These are phyloP conservation scores for Nannizziopsis arthrosporioides DNA, from an alignment of 2,329 filamentous ascomycete genomes.

Conservation along the genomic window DNA sequence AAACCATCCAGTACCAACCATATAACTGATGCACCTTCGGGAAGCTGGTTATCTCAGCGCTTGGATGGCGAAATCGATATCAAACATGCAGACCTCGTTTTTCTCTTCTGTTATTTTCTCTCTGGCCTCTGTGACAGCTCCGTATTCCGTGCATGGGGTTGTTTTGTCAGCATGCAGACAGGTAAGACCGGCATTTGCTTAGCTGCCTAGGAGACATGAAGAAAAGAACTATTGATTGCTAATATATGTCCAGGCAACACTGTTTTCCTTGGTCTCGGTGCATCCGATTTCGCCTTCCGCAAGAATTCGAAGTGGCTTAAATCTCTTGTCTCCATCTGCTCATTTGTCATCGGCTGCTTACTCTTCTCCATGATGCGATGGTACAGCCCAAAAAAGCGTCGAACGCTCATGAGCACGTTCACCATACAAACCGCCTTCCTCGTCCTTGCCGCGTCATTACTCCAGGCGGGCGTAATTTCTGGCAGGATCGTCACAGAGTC, in stretches of 20 bases:
- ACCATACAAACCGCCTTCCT: conserved; percentile 30
- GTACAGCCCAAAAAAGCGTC: conserved; percentile 25
- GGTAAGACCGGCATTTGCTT: conserved; percentile 23
- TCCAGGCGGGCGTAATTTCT: conserved; percentile 28
- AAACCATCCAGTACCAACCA: not conserved
- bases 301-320: conserved; percentile 36
- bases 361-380: conserved; percentile 32
- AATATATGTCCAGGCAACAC: conserved; percentile 32
- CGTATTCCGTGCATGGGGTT: conserved; percentile 38
- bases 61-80: conserved; percentile 18
- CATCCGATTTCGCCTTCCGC: conserved; percentile 29
- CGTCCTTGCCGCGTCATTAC: conserved; percentile 30
- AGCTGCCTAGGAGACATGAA: not conserved
- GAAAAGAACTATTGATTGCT: not conserved
- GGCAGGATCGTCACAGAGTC: conserved; percentile 19
- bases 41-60: conserved; percentile 4
- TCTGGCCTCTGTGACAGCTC: conserved; percentile 37
- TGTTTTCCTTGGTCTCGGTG: conserved; percentile 37
- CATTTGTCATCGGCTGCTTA: conserved; percentile 34
- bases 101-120: conserved; percentile 29
- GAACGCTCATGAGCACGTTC: conserved; percentile 34
- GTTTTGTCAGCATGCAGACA: conserved; percentile 39
- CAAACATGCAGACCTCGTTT: conserved; percentile 29
- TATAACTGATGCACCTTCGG: not conserved
- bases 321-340: conserved; percentile 32